These are phyloP conservation scores for Spathaspora gorwiae DNA, from an alignment of 805 yeast genomes.

Conservation along the genomic window DNA sequence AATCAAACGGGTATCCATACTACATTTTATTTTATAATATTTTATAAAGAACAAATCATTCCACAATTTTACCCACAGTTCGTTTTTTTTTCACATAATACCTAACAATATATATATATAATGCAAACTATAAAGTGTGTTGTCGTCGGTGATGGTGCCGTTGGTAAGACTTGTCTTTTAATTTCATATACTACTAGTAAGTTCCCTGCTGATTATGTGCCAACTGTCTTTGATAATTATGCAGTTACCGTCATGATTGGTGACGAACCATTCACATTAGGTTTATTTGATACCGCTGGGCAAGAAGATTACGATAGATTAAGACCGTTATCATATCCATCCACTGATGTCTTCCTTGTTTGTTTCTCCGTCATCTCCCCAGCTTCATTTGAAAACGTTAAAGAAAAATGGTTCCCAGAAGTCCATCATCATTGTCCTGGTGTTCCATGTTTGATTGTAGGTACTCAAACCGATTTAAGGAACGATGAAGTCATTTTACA, in stretches of 20 bases:
- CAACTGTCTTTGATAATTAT: constrained; percentile 95
- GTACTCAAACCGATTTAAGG: constrained; percentile 93
- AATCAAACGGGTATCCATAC: too few relatives aligned
- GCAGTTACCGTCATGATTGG: constrained; percentile 96
- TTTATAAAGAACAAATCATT: too few relatives aligned
- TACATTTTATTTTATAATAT: too few relatives aligned
- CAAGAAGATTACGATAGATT: constrained; percentile 98
- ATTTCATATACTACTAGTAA: constrained; percentile 95
- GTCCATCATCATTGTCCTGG: constrained; percentile 97
- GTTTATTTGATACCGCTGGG: constrained; percentile 98
- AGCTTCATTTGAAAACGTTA: constrained; percentile 94
- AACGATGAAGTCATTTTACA: constrained; percentile 89
- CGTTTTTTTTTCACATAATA: not conserved
- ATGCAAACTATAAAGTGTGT: constrained; percentile 84
- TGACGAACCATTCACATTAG: constrained; percentile 95
- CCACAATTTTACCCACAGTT: not conserved
- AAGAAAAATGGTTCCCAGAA: constrained; percentile 98
- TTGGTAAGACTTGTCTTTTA: constrained; percentile 92
- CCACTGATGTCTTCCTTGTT: constrained; percentile 92
- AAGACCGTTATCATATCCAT: constrained; percentile 94
- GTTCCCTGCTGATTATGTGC: constrained; percentile 97
- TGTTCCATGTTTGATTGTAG: constrained; percentile 94
- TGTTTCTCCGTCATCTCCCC: constrained; percentile 97
- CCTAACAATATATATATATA: not conserved
- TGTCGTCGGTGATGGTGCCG: constrained; percentile 99